Conservation (phyloP, 2,329 filamentous ascomycete species). For the Sclerotiophoma versabilis region DNA sequence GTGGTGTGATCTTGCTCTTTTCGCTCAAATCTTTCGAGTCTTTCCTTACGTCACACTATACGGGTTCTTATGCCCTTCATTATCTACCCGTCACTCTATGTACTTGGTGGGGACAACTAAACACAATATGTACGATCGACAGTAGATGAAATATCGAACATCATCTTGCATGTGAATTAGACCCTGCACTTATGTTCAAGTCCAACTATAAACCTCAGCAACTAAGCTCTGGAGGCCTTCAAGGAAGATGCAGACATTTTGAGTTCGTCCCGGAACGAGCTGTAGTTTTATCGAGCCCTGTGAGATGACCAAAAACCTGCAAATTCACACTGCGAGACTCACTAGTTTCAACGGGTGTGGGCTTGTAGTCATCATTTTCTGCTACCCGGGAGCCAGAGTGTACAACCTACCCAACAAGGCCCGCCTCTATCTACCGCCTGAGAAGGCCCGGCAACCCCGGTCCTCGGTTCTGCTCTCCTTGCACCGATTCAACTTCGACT, state of each 20-base stretch:
- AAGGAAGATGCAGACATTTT: too few species aligned
- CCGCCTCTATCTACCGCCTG: neutral
- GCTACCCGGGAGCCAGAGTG: too few species aligned
- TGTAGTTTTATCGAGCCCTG: too few species aligned
- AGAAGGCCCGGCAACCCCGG: neutral
- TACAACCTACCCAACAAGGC: neutral
- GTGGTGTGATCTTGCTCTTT: neutral
- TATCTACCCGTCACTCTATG: neutral
- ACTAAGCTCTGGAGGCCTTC: too few species aligned
- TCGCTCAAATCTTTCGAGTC: conserved; percentile 4
- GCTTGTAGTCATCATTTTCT: too few species aligned
- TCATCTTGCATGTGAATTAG: neutral
- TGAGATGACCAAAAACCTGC: too few species aligned
- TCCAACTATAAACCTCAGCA: neutral
- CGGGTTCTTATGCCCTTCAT: neutral
- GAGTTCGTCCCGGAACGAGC: too few species aligned
- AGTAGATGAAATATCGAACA: neutral
- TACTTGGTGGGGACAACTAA: neutral
- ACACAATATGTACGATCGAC: conserved; percentile 13
- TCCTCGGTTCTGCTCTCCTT: neutral
- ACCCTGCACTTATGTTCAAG: neutral
- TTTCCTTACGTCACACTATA: conserved; percentile 12
- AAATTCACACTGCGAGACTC: too few species aligned
- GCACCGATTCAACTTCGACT: neutral
- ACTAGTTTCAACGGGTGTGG: too few species aligned